Evolutionary conservation across 257 asterid genomes (phyloP).

Genomic region (Nicotiana tabacum): DNA sequence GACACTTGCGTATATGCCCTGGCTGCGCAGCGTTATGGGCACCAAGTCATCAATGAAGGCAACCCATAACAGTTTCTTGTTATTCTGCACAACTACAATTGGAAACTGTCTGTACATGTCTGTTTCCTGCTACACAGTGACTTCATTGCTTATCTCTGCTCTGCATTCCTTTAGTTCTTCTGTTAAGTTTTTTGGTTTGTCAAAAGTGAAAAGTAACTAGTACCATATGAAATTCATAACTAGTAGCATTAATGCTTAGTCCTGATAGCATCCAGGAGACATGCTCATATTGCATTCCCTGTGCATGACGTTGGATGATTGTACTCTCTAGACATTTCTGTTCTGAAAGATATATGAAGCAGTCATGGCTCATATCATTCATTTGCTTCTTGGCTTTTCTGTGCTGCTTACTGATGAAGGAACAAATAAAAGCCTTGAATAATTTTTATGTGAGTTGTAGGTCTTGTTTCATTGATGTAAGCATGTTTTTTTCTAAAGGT

Average conservation of each 20-base stretch:
- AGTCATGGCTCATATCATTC: background rate
- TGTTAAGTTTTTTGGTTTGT: background rate
- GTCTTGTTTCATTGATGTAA: conserved; percentile 10
- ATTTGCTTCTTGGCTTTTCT: background rate
- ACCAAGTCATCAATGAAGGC: too few species aligned
- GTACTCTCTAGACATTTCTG: background rate
- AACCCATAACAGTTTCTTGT: background rate
- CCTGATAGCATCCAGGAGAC: background rate
- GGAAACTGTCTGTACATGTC: background rate
- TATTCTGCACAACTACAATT: background rate
- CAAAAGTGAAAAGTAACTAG: background rate
- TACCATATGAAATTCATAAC: background rate
- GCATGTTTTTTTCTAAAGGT: conserved; percentile 37
- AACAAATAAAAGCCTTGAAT: background rate
- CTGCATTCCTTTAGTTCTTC: background rate
- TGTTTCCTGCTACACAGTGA: background rate
- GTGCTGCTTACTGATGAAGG: background rate
- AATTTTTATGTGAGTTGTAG: background rate
- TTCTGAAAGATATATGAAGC: background rate
- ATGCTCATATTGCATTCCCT: background rate
- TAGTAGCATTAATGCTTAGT: background rate
- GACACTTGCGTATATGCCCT: too few species aligned
- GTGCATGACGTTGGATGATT: background rate
- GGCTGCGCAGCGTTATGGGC: too few species aligned
- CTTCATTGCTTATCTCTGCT: background rate